phyloP scores from a whole-genome alignment of 306 rosid species.

The Cucumis sativus region Cucumber_9930_V3 NC_026655.2:32567501-32568000 shows the following conservation, averaged over 20 bases:
- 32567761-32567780: conserved; percentile 22
- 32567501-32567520: no score
- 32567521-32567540: no score
- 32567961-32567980: conserved; percentile 43
- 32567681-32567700: no score
- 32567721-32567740: background rate
- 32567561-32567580: no score
- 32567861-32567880: conserved; percentile 88
- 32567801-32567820: conserved; percentile 40
- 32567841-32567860: conserved; percentile 62
- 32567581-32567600: no score
- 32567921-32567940: background rate
- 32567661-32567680: no score
- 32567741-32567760: background rate
- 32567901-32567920: background rate
- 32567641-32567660: no score
- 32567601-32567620: no score
- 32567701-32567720: no score
- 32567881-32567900: conserved; percentile 10
- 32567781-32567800: conserved; percentile 31
- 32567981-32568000: conserved; percentile 60
- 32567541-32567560: no score
- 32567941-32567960: background rate
- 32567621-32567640: no score
- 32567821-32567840: conserved; percentile 67